Evolutionary conservation across 495 filamentous ascomycete species (phyloP).

Genomic region (Trichocladium antarcticum): DNA sequence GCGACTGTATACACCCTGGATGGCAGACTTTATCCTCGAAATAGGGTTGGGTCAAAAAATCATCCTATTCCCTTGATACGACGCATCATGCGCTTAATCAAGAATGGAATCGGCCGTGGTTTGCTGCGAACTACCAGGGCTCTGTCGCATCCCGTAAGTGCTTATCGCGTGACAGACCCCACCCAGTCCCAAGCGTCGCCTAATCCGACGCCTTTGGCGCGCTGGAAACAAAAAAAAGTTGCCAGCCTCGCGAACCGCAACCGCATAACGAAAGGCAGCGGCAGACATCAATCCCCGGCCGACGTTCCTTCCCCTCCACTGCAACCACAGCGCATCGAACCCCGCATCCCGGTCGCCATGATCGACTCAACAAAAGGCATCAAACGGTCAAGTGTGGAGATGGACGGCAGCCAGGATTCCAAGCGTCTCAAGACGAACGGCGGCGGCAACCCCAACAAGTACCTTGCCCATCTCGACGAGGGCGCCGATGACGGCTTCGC

Average conservation of each 20-base stretch:
- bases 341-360: constrained; percentile 4
- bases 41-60: no score
- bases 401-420: constrained; percentile 19
- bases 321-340: background rate
- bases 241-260: constrained; percentile 11
- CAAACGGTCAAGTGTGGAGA: constrained; percentile 26
- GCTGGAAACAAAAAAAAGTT: constrained; percentile 15
- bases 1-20: no score
- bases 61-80: no score
- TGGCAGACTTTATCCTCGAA: no score
- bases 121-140: no score
- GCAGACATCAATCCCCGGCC: background rate
- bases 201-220: constrained; percentile 2
- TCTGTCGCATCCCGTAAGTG: background rate
- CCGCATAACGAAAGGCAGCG: background rate
- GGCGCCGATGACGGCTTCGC: constrained; percentile 30
- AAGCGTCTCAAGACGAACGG: constrained; percentile 29
- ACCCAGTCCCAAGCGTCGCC: constrained; percentile 6
- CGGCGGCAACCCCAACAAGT: constrained; percentile 50
- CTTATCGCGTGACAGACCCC: constrained; percentile 10
- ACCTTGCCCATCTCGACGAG: constrained; percentile 83
- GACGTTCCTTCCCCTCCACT: background rate
- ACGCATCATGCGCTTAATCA: no score
- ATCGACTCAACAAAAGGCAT: constrained; percentile 12
- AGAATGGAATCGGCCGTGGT: no score